Evolutionary conservation across 2,329 filamentous ascomycete genomes (phyloP).

Genomic region (Cordyceps militaris): DNA sequence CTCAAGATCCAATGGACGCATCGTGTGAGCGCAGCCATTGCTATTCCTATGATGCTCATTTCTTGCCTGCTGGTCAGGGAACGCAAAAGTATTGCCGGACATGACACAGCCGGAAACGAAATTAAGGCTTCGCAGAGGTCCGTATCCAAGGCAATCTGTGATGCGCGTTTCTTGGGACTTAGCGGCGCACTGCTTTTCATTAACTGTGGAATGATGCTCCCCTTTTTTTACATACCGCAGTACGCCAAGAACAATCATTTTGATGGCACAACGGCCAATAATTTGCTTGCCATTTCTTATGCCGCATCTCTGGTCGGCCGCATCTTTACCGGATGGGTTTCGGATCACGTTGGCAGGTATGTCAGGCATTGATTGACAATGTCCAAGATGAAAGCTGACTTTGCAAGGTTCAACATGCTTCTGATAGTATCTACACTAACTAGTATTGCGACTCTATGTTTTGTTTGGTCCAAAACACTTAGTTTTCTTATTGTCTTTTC

Average conservation of each 20-base stretch:
- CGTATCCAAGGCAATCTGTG: conserved; percentile 23
- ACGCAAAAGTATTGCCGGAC: conserved; percentile 14
- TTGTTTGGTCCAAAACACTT: conserved; percentile 22
- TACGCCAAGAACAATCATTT: conserved; percentile 44
- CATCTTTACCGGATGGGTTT: conserved; percentile 43
- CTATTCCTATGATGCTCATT: conserved; percentile 21
- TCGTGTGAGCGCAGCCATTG: conserved; percentile 18
- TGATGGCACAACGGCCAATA: conserved; percentile 46
- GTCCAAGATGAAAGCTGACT: background rate
- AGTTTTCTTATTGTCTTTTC: conserved; percentile 19
- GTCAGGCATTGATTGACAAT: background rate
- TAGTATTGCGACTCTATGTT: conserved; percentile 24
- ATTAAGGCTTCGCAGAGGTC: conserved; percentile 12
- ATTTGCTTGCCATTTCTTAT: conserved; percentile 56
- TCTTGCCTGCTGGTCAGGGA: conserved; percentile 24
- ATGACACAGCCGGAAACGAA: conserved; percentile 15
- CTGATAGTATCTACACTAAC: conserved; percentile 18
- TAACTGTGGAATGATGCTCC: conserved; percentile 24
- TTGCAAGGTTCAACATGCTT: conserved; percentile 35
- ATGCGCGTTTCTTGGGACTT: conserved; percentile 20
- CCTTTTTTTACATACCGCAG: conserved; percentile 33
- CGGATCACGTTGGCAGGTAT: conserved; percentile 40
- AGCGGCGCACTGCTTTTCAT: conserved; percentile 21
- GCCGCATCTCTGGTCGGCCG: conserved; percentile 47
- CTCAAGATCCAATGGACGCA: conserved; percentile 16